Base-by-base conservation (phyloP, 495 filamentous ascomycete species). In the Penicillium ochrochloron region DNA sequence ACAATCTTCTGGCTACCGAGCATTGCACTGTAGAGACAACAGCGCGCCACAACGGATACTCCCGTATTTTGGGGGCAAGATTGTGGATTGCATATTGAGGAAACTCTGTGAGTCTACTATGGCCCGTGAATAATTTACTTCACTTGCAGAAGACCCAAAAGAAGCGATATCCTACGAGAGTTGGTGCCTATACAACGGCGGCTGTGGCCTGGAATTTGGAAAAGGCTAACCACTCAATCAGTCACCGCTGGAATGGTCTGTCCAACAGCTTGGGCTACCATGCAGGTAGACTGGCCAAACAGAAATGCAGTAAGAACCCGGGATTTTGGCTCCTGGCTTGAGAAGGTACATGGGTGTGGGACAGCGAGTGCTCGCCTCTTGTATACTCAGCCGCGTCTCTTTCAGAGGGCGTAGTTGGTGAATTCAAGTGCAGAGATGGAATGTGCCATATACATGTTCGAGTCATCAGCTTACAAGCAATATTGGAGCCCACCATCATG, bases 231-330 rank as follows among this genome's bases (percentile, higher is more conserved):
- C 65, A 66, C 61, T 57, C 60, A 53, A 44, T 64, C 51, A 37
- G 67, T 68, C 68, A 62, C 70, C 65, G 65, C 64, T 56, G 56
- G 68, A 55, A 46, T 66, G 65, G 68, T 66, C 58, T 63, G 57
- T 50, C 70, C 70, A 70, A 68, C 68, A 63, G 63, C 59, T 61
- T 63, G 60, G 65, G 61, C 63, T 70, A 55, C 65, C 70, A 68
- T 68, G 58, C 63, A 64, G 48, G 57, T 37, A 57, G 52, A 23
- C 25, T 61, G 65, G 53, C 67, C 65, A 70, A 51, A 64, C 62
- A 70, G 55, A 63, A 53, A 50, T n/a, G 51, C 10, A 5, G 23
- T 19, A 0, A 33, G 56, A 60, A 52, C 61, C 70, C 65, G 56
- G 46, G 21, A n/a, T 29, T 57, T 37, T 69, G 68, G 68, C 17